Evolutionary conservation across 192 early-diverging fungal genomes (phyloP).

Genomic region (Entomortierella chlamydospora): DNA sequence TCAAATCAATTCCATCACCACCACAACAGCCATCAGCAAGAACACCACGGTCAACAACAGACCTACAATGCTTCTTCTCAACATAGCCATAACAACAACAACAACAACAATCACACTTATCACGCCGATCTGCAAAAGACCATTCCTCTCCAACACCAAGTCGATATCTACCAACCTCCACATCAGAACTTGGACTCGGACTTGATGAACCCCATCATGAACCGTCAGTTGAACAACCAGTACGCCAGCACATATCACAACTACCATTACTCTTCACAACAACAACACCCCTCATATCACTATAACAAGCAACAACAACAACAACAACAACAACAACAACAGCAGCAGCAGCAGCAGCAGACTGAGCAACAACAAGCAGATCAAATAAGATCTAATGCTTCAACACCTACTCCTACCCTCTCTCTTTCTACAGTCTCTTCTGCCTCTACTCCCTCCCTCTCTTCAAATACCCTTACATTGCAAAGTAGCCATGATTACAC

Average conservation of each 20-base stretch:
- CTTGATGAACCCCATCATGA: slow-evolving; percentile 31
- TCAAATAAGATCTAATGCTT: slow-evolving; percentile 27
- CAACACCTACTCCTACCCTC: slow-evolving; percentile 41
- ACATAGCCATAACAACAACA: slow-evolving; percentile 5
- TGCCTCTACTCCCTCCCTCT: slow-evolving; percentile 45
- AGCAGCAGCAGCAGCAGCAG: slow-evolving; percentile 2
- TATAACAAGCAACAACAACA: slow-evolving; percentile 11
- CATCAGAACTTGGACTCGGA: slow-evolving; percentile 25
- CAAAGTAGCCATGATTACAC: slow-evolving; percentile 20
- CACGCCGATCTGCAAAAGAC: slow-evolving; percentile 26
- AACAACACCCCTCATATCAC: slow-evolving; percentile 9
- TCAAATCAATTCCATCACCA: slow-evolving; percentile 25
- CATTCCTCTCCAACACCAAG: slow-evolving; percentile 22
- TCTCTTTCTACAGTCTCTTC: slow-evolving; percentile 36
- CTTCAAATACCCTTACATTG: slow-evolving; percentile 19
- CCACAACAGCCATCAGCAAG: slow-evolving; percentile 12
- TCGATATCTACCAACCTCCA: slow-evolving; percentile 44
- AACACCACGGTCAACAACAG: not conserved
- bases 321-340: slow-evolving; percentile 6
- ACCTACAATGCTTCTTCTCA: not conserved
- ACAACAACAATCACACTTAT: slow-evolving; percentile 6
- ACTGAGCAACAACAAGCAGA: slow-evolving; percentile 7
- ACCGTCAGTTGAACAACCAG: slow-evolving; percentile 42
- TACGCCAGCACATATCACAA: slow-evolving; percentile 31
- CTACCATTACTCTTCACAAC: slow-evolving; percentile 10